Percentiles rank a stretch among this genome's conserved stretches.
Evolutionary conservation across 768 basidiomycete species (phyloP).

Genomic region (Auricularia heimuer): DNA sequence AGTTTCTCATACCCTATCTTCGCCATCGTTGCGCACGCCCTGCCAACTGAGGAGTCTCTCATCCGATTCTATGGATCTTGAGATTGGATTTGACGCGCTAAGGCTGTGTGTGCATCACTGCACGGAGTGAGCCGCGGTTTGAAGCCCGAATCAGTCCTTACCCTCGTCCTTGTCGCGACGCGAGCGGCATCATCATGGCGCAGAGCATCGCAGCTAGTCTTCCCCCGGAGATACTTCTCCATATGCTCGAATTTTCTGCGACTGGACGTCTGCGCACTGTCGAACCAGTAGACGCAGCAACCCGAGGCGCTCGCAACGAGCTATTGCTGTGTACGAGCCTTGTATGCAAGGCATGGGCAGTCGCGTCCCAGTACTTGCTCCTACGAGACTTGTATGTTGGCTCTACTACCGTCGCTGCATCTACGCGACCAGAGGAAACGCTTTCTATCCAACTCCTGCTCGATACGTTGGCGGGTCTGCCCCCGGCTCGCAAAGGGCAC

Average conservation of each 20-base stretch:
- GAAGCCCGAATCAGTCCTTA: no score
- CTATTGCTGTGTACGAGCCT: not conserved
- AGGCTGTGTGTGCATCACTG: no score
- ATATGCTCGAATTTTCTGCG: not conserved
- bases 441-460: not conserved
- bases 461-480: not conserved
- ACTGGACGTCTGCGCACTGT: not conserved
- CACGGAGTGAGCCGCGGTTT: no score
- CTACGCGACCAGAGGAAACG: not conserved
- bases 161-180: no score
- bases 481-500: not conserved
- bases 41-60: no score
- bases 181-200: not conserved
- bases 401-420: not conserved
- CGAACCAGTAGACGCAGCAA: not conserved
- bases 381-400: not conserved
- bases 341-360: not conserved
- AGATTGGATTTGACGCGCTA: no score
- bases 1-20: no score
- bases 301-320: not conserved
- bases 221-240: not conserved
- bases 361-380: not conserved
- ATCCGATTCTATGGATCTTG: no score
- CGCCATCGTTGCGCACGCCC: no score
- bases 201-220: not conserved